phyloP scores from a whole-genome alignment of 2,329 filamentous ascomycete species.

The Aaosphaeria arxii region DNA sequence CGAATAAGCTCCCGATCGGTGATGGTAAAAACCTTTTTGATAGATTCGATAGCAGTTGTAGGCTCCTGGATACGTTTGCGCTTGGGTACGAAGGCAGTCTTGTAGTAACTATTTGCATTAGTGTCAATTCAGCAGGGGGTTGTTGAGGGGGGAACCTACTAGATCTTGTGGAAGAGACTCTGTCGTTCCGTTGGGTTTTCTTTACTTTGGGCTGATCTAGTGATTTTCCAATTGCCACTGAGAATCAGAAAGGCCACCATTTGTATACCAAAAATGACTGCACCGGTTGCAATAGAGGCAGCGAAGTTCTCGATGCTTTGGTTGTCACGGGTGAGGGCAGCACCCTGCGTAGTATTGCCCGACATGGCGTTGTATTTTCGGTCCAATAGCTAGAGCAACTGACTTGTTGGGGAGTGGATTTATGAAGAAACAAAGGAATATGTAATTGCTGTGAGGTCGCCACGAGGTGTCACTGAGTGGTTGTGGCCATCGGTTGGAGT shows the following conservation, averaged over 20 bases:
- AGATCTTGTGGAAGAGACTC: conserved; percentile 37
- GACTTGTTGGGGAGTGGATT: too few relatives aligned
- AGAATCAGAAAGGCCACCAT: conserved; percentile 32
- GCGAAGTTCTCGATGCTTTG: conserved; percentile 38
- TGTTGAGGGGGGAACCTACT: conserved; percentile 18
- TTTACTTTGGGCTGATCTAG: conserved; percentile 13
- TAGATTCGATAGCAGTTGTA: conserved; percentile 33
- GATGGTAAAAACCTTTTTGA: conserved; percentile 58
- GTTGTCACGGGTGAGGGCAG: conserved; percentile 12
- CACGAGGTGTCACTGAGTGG: too few relatives aligned
- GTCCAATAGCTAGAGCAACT: too few relatives aligned
- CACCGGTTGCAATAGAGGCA: conserved; percentile 33
- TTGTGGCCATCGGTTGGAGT: too few relatives aligned
- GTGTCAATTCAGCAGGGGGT: conserved; percentile 1
- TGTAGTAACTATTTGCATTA: conserved; percentile 35
- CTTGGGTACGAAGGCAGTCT: conserved; percentile 36
- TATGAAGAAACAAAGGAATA: too few relatives aligned
- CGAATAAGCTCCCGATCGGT: conserved; percentile 83
- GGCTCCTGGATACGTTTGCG: conserved; percentile 33
- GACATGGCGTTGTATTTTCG: not conserved
- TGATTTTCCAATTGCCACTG: conserved; percentile 37
- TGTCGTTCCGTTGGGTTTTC: conserved; percentile 25
- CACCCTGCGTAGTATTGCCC: not conserved
- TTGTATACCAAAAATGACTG: conserved; percentile 35
- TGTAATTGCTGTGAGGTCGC: too few relatives aligned